A percentile compares a stretch with the other conserved stretches of the same genome.
phyloP scores from a whole-genome alignment of 108 stramenopile genomes.

The Skeletonema tropicum region DNA sequence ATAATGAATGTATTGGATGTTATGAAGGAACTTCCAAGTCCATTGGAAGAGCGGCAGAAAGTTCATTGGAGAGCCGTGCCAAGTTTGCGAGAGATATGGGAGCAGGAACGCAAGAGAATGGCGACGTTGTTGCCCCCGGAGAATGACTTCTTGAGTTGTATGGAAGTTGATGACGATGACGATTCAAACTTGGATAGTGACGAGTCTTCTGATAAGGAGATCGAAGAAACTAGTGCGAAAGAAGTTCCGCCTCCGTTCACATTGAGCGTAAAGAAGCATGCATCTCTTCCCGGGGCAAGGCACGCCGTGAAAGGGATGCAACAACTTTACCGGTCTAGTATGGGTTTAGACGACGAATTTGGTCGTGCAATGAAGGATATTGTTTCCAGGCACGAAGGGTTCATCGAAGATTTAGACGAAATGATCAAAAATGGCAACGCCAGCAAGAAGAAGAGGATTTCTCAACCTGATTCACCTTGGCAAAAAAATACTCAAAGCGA shows the following conservation, averaged over 20 bases:
- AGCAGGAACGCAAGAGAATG: conserved; percentile 80
- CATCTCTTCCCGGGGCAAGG: conserved; percentile 64
- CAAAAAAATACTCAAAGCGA: neutral
- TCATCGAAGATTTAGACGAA: conserved; percentile 36
- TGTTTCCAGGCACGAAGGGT: conserved; percentile 33
- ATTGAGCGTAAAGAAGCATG: conserved; percentile 70
- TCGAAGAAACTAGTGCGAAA: neutral
- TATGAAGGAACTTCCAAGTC: conserved; percentile 59
- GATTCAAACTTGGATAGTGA: conserved; percentile 10
- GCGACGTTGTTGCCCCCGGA: conserved; percentile 60
- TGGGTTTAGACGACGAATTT: conserved; percentile 74
- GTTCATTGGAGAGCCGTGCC: conserved; percentile 91
- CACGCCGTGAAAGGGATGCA: conserved; percentile 71
- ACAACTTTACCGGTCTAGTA: conserved; percentile 60
- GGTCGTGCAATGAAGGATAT: conserved; percentile 71
- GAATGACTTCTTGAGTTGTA: conserved; percentile 71
- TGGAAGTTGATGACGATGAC: conserved; percentile 16
- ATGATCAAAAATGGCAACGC: conserved; percentile 6
- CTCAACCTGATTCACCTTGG: neutral
- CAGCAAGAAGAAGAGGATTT: neutral
- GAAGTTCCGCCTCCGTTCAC: conserved; percentile 55
- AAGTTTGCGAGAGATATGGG: conserved; percentile 87
- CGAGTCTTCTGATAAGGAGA: conserved; percentile 15
- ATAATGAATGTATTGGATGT: conserved; percentile 72
- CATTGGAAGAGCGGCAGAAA: conserved; percentile 57